A percentile compares a stretch with the other conserved stretches of the same genome.
Evolutionary conservation across 106 monocot species (phyloP).

Genomic region (Gastrodia elata): DNA sequence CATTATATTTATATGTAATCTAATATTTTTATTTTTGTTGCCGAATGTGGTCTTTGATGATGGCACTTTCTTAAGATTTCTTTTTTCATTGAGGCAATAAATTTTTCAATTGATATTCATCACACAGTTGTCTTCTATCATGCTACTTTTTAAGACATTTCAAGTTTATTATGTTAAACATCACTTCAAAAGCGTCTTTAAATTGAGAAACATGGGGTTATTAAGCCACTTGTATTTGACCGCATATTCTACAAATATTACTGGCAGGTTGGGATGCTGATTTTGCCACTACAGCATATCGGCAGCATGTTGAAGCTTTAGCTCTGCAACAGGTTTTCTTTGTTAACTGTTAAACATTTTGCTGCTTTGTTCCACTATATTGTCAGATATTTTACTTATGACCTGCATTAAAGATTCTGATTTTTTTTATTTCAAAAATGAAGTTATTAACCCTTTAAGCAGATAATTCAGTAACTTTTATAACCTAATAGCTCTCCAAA

Average conservation of each 20-base stretch:
- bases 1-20: no score
- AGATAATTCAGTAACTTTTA: neutral
- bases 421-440: neutral
- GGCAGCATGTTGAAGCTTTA: constrained; percentile 95
- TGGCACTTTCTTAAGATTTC: neutral
- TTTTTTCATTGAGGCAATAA: neutral
- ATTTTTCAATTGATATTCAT: neutral
- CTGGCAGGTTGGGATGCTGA: constrained; percentile 91
- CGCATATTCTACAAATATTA: neutral
- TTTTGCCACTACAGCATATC: constrained; percentile 91
- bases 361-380: neutral
- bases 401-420: neutral
- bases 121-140: neutral
- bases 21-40: neutral
- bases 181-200: neutral
- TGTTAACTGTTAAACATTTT: constrained; percentile 2
- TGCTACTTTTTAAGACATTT: neutral
- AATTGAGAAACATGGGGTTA: neutral
- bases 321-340: constrained; percentile 77
- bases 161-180: neutral
- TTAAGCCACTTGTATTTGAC: constrained; percentile 3
- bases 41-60: neutral
- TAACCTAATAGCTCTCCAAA: neutral
- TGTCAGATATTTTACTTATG: neutral
- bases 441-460: neutral